Evolutionary conservation across 176 grass and related monocot genomes (phyloP).

Genomic region (Oryza australiensis): DNA sequence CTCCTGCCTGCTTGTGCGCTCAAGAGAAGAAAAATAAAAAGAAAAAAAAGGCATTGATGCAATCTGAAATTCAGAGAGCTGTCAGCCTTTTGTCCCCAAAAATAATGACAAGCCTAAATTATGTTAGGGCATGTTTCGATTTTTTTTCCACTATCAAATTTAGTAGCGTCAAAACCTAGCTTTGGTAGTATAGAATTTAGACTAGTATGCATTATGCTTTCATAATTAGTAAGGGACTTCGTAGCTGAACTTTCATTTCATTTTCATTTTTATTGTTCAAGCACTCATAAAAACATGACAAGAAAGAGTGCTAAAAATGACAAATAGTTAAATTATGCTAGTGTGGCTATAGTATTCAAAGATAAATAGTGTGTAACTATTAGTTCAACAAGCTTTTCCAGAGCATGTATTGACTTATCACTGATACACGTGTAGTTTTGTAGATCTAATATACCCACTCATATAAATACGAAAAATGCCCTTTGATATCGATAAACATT

Average conservation of each 20-base stretch:
- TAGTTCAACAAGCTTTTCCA: neutral
- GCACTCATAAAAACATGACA: constrained; percentile 23
- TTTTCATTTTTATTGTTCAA: constrained; percentile 20
- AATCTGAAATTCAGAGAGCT: constrained; percentile 9
- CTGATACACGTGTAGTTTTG: neutral
- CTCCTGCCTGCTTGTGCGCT: constrained; percentile 1
- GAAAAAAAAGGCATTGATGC: neutral
- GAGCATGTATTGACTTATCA: neutral
- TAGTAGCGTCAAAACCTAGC: too few species aligned
- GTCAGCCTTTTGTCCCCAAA: neutral
- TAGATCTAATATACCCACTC: neutral
- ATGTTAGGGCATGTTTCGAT: neutral
- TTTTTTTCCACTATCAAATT: too few species aligned
- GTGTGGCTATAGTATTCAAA: neutral
- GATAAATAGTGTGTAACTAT: constrained; percentile 4
- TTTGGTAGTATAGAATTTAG: too few species aligned
- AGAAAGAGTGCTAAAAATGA: constrained; percentile 10
- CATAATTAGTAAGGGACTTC: too few species aligned
- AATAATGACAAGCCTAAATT: constrained; percentile 6
- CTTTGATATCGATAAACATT: neutral
- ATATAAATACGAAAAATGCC: constrained; percentile 8
- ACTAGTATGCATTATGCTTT: too few species aligned
- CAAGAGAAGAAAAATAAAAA: neutral
- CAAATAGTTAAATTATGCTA: neutral
- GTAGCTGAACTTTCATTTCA: too few species aligned